Conservation (phyloP, 2,329 filamentous ascomycete genomes). For the Spiromastix sp. region DNA sequence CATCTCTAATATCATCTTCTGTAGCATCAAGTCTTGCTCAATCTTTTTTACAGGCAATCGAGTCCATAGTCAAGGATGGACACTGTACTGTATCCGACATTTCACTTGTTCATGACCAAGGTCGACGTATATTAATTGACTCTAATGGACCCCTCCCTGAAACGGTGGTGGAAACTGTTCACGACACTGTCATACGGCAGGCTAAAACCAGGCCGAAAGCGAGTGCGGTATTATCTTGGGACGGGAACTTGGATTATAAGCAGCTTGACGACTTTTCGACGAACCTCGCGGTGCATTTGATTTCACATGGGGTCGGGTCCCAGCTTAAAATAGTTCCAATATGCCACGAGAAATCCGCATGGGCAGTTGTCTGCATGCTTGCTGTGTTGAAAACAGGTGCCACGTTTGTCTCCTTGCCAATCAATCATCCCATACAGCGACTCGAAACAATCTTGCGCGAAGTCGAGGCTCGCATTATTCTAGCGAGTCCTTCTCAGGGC, state of each 20-base stretch:
- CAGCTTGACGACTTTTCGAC: constrained; percentile 12
- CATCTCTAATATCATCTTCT: constrained; percentile 24
- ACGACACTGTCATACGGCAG: no score
- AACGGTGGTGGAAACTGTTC: no score
- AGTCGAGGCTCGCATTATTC: constrained; percentile 2
- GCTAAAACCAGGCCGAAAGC: no score
- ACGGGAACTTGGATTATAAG: constrained; percentile 1
- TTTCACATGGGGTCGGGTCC: neutral
- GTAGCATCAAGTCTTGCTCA: constrained; percentile 20
- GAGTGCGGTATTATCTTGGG: constrained; percentile 2
- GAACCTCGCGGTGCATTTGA: neutral
- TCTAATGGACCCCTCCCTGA: no score
- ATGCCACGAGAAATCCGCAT: constrained; percentile 10
- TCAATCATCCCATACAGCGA: constrained; percentile 5
- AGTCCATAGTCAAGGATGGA: no score
- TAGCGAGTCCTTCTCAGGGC: no score
- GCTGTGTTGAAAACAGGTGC: constrained; percentile 7
- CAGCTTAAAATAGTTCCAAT: constrained; percentile 4
- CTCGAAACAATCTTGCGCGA: constrained; percentile 1
- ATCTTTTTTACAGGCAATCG: no score
- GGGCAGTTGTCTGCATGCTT: constrained; percentile 8
- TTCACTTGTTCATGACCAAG: no score
- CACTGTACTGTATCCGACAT: no score
- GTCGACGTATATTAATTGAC: no score
- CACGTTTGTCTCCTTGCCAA: constrained; percentile 6